Evolutionary conservation across 768 basidiomycete species (phyloP).

Genomic region (Russula olivacea): DNA sequence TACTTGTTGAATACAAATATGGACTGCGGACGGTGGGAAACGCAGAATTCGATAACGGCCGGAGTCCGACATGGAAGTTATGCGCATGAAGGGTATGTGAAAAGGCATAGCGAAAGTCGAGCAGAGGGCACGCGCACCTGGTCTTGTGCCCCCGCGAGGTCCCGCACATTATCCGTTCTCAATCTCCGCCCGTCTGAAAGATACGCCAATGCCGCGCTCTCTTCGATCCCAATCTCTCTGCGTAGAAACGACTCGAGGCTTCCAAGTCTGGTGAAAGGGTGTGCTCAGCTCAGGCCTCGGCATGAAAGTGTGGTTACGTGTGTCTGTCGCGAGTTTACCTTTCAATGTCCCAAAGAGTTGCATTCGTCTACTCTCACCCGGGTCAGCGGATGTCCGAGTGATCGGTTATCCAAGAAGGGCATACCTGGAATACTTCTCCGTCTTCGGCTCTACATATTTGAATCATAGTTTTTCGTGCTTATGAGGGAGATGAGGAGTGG

Average conservation of each 20-base stretch:
- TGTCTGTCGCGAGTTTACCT: constrained; percentile 38
- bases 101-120: background rate
- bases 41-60: background rate
- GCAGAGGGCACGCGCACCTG: constrained; percentile 45
- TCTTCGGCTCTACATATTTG: constrained; percentile 41
- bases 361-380: constrained; percentile 41
- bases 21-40: constrained; percentile 36
- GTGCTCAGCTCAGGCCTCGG: constrained; percentile 14
- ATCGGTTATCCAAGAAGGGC: background rate
- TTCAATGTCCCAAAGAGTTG: constrained; percentile 70
- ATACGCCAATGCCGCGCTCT: constrained; percentile 67
- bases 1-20: constrained; percentile 83
- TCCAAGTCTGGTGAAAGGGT: constrained; percentile 40
- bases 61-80: background rate
- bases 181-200: constrained; percentile 74
- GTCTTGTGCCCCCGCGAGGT: constrained; percentile 67
- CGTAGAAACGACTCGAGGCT: constrained; percentile 68
- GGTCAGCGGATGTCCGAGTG: constrained; percentile 4
- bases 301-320: background rate
- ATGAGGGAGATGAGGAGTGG: background rate
- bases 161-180: constrained; percentile 63
- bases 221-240: constrained; percentile 64
- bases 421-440: constrained; percentile 36
- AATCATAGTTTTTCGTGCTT: constrained; percentile 29
- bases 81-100: background rate